Conservation (phyloP, 495 filamentous ascomycete genomes). For the Paragyromitra xinjiangensis region DNA sequence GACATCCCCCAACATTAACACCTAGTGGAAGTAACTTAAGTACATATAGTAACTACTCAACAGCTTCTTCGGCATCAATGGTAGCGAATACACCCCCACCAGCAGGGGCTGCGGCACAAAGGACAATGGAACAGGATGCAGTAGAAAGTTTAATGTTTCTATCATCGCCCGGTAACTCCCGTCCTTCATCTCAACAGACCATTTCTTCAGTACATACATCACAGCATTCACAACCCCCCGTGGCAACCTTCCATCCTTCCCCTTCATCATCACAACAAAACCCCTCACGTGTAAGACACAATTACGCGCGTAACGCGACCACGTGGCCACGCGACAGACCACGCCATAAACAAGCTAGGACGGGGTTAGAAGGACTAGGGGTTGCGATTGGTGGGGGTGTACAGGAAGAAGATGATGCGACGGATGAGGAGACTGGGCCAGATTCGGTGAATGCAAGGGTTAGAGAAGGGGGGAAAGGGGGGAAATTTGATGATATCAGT, state of each 20-base stretch:
- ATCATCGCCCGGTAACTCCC: constrained; percentile 70
- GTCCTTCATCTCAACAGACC: constrained; percentile 56
- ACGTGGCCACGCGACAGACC: constrained; percentile 56
- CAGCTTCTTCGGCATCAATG: constrained; percentile 52
- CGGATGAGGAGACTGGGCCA: constrained; percentile 50
- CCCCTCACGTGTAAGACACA: constrained; percentile 41
- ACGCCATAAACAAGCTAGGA: constrained; percentile 53
- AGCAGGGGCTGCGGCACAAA: constrained; percentile 58
- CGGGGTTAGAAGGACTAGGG: constrained; percentile 50
- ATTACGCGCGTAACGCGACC: constrained; percentile 55
- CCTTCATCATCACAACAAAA: constrained; percentile 37
- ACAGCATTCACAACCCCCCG: constrained; percentile 47
- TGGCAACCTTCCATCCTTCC: constrained; percentile 50
- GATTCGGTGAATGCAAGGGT: constrained; percentile 53
- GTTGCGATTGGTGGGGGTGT: constrained; percentile 42
- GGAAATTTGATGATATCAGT: constrained; percentile 35
- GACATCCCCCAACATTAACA: constrained; percentile 52
- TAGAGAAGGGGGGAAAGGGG: constrained; percentile 25
- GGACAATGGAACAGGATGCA: constrained; percentile 72
- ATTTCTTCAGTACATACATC: constrained; percentile 41
- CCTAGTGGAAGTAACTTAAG: constrained; percentile 54
- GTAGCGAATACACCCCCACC: constrained; percentile 54
- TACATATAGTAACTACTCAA: constrained; percentile 55
- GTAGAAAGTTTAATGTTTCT: constrained; percentile 75
- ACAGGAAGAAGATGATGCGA: constrained; percentile 52